These are phyloP conservation scores for Rhizopogon rudus DNA, from an alignment of 768 basidiomycete genomes.

Conservation along the genomic window DNA sequence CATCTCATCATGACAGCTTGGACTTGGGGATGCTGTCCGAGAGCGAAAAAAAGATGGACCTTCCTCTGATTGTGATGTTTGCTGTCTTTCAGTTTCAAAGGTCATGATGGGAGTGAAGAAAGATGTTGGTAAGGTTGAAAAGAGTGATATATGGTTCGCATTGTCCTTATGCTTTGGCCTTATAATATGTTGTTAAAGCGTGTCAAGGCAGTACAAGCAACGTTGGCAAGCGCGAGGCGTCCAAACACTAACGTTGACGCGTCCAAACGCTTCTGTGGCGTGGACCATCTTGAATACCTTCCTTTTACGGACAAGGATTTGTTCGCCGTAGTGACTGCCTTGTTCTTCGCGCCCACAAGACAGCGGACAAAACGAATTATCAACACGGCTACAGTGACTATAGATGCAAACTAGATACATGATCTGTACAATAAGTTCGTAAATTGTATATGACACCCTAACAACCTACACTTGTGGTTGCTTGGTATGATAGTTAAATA, in stretches of 20 bases:
- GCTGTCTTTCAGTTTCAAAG: background rate
- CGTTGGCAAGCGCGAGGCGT: background rate
- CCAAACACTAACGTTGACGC: background rate
- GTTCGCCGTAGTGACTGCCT: slow-evolving; percentile 18
- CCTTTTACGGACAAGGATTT: slow-evolving; percentile 29
- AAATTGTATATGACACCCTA: background rate
- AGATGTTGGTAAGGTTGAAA: background rate
- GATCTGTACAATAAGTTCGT: background rate
- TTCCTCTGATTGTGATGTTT: background rate
- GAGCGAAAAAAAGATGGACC: background rate
- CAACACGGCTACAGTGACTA: slow-evolving; percentile 4
- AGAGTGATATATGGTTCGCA: background rate
- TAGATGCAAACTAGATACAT: slow-evolving; percentile 11
- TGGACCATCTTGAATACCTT: slow-evolving; percentile 24
- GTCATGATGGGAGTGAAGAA: background rate
- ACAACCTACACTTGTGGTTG: background rate
- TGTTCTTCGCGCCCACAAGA: slow-evolving; percentile 8
- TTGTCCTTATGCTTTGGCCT: slow-evolving; percentile 2
- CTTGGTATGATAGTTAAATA: slow-evolving; percentile 3
- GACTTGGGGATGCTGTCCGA: background rate
- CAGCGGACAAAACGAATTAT: background rate
- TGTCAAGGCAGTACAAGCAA: slow-evolving; percentile 20
- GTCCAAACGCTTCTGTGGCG: background rate
- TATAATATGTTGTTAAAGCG: slow-evolving; percentile 9
- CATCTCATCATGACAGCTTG: background rate